Percentiles rank a stretch among this genome's conserved stretches.
These are phyloP conservation scores for Sicyos edulis DNA, from an alignment of 306 rosid species.

Conservation along the genomic window DNA sequence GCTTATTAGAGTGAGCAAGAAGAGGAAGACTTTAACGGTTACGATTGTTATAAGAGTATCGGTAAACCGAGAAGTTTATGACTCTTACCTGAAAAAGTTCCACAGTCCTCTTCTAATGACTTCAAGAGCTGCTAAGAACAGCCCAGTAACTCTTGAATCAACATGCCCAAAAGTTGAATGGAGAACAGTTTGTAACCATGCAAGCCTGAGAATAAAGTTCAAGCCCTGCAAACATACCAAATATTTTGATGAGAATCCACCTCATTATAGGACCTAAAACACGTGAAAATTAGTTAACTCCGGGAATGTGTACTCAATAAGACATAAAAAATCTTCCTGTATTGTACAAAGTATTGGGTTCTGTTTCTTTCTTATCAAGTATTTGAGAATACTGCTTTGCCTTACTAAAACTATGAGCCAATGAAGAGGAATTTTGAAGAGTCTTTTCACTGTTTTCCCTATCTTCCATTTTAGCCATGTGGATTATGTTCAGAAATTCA, in stretches of 20 bases:
- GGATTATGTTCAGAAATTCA: slow-evolving; percentile 6
- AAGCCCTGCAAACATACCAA: slow-evolving; percentile 65
- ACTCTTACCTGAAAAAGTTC: slow-evolving; percentile 83
- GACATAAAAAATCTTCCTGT: slow-evolving; percentile 24
- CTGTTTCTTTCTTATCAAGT: slow-evolving; percentile 26
- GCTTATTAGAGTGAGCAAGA: slow-evolving; percentile 16
- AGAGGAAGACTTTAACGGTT: background rate
- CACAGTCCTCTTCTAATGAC: slow-evolving; percentile 91
- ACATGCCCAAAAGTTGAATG: slow-evolving; percentile 79
- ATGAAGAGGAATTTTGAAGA: slow-evolving; percentile 34
- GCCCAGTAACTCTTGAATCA: slow-evolving; percentile 73
- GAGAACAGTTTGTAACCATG: slow-evolving; percentile 96
- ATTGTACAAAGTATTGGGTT: slow-evolving; percentile 23
- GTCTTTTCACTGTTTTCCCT: slow-evolving; percentile 34
- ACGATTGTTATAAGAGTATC: background rate
- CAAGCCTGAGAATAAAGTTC: slow-evolving; percentile 80
- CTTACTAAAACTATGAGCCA: slow-evolving; percentile 25
- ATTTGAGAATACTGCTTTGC: slow-evolving; percentile 41
- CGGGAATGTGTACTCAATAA: slow-evolving; percentile 17
- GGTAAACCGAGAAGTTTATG: background rate
- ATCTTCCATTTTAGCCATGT: slow-evolving; percentile 3
- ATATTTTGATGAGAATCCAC: slow-evolving; percentile 26
- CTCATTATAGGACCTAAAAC: slow-evolving; percentile 12
- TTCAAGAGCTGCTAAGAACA: slow-evolving; percentile 92
- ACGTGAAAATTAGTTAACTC: background rate